Base-by-base conservation (phyloP, 495 filamentous ascomycete genomes). In the Arthonia radiata region DNA sequence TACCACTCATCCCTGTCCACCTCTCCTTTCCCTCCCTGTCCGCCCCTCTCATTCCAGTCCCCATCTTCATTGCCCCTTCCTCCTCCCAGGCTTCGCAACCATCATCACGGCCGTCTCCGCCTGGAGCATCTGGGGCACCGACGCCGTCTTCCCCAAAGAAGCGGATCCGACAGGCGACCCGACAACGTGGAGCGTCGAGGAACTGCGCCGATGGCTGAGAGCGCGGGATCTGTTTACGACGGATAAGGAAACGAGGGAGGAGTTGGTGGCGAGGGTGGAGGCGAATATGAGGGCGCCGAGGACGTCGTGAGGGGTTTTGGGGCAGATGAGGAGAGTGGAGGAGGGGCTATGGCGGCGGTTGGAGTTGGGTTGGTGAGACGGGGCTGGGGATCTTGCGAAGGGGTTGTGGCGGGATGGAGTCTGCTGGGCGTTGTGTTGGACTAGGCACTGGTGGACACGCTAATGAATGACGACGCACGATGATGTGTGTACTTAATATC, bases 71-170 rank as follows among this genome's bases (percentile, higher is more conserved):
- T 9, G 12, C 25, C 37, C 33, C 4, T 24, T 17, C 19, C 4
- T 32, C 56, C n/a, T n/a, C n/a, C n/a, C n/a, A n/a, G 69, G 62
- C 24, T 92, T 91, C 44, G 62, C 73, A 10, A 78, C 76, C 13
- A 64, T 90, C 35, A 68, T 92, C 23, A 73, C 77, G 2, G 79
- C 74, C 2, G 81, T 73, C 4, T 71, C 81, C 4, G 72, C 60
- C 11, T 91, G 71, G 68, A 59, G 70, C 2, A 89, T 91, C 33
- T 78, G 72, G 71, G 73, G 75, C 27, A 15, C 31, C 13, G 59
- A 63, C 15, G 76, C 79, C 31, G 59, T 90, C 35, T 81, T 91
- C 35, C 78, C 79, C 1, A 37, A 53, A 0, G 48, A 66, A 28
- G 34, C 47, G 15, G 81, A 89, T 44, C 81, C 81, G n/a, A 71